phyloP scores from a whole-genome alignment of 1,284 basidiomycete species.

The Ganoderma lingzhi region DNA sequence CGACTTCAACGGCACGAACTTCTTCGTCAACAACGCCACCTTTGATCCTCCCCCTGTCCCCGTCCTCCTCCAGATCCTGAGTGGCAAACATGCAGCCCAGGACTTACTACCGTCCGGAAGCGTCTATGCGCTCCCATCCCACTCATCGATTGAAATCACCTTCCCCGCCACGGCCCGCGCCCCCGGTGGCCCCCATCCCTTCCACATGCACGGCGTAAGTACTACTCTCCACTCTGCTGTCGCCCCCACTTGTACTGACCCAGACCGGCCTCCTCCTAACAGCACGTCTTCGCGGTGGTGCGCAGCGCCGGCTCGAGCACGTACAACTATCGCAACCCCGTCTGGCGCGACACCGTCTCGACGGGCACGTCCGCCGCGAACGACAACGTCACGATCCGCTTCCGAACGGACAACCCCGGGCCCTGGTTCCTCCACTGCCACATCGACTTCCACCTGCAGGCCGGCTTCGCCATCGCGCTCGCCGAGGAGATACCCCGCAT shows the following conservation, averaged over 20 bases:
- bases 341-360: conserved; percentile 40
- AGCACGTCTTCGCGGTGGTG: conserved; percentile 38
- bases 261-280: conserved; percentile 12
- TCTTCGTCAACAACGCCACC: conserved; percentile 34
- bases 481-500: conserved; percentile 7
- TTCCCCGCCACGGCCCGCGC: conserved; percentile 22
- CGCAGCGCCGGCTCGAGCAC: conserved; percentile 35
- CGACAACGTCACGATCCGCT: conserved; percentile 40
- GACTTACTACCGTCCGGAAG: conserved; percentile 40
- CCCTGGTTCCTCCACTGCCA: conserved; percentile 15
- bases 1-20: conserved; percentile 16
- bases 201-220: conserved; percentile 46
- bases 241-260: background rate
- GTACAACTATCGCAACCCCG: conserved; percentile 42
- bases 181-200: conserved; percentile 43
- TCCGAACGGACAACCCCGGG: conserved; percentile 27
- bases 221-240: background rate
- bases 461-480: conserved; percentile 10
- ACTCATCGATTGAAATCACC: conserved; percentile 8
- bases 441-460: conserved; percentile 13
- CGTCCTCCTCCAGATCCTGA: conserved; percentile 37
- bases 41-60: conserved; percentile 34
- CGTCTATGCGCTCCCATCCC: conserved; percentile 34
- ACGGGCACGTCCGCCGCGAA: conserved; percentile 30
- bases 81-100: conserved; percentile 36